Percentiles rank a stretch among this genome's conserved stretches.
Conservation (phyloP, 441 rosid species). For the Cnidoscolus chayamansa region DNA sequence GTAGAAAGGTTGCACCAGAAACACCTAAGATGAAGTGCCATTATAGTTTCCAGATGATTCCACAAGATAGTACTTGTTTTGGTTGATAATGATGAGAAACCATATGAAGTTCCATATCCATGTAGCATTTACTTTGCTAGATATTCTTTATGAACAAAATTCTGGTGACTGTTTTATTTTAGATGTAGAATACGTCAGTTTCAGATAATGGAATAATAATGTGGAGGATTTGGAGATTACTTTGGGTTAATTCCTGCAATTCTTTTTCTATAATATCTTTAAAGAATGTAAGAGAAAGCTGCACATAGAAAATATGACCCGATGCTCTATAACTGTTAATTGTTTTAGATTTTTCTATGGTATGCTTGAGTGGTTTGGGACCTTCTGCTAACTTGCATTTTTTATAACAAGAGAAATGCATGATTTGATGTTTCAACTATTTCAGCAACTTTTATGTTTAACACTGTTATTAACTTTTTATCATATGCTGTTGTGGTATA, state of each 20-base stretch:
- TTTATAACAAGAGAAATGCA: not conserved
- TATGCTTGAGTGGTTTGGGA: not conserved
- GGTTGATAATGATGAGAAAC: too few species aligned
- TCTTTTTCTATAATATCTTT: not conserved
- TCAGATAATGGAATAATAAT: not conserved
- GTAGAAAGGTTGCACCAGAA: not conserved
- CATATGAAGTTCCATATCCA: not conserved
- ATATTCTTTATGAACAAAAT: not conserved
- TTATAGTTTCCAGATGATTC: too few species aligned
- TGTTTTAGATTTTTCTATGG: not conserved
- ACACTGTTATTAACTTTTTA: constrained; percentile 2
- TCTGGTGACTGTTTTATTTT: not conserved
- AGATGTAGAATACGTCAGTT: not conserved
- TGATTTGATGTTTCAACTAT: not conserved
- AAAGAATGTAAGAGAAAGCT: not conserved
- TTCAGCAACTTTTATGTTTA: not conserved
- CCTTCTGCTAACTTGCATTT: not conserved
- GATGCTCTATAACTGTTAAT: not conserved
- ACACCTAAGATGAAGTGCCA: too few species aligned
- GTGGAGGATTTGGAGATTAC: not conserved
- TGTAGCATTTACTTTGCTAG: not conserved
- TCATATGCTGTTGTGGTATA: constrained; percentile 26
- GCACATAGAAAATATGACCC: too few species aligned
- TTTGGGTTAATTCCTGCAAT: not conserved
- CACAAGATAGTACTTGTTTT: too few species aligned